These are phyloP conservation scores for Holtermannia corniformis DNA, from an alignment of 768 basidiomycete species.

Conservation along the genomic window DNA sequence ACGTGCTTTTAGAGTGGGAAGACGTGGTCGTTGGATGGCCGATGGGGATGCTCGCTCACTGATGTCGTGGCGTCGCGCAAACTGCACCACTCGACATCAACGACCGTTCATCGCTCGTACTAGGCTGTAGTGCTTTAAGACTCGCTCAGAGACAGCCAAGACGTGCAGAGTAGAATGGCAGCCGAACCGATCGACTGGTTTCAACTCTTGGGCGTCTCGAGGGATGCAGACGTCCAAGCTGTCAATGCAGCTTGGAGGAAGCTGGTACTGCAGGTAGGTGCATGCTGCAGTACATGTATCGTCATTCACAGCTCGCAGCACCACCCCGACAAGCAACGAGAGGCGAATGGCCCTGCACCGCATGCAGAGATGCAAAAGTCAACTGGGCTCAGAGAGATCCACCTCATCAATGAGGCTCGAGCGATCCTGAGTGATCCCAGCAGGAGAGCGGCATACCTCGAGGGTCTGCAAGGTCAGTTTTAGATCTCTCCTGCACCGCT, in stretches of 20 bases:
- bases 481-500: too few species aligned
- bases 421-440: constrained; percentile 16
- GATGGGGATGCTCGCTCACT: too few species aligned
- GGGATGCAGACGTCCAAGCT: neutral
- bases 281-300: constrained; percentile 2
- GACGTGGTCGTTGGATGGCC: too few species aligned
- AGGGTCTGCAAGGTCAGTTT: neutral
- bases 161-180: too few species aligned
- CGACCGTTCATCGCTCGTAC: too few species aligned
- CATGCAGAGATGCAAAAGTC: neutral
- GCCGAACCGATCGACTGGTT: too few species aligned
- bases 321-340: constrained; percentile 13
- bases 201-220: too few species aligned
- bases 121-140: too few species aligned
- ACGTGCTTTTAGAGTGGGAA: too few species aligned
- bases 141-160: too few species aligned
- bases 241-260: constrained; percentile 15
- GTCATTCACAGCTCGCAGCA: constrained; percentile 3
- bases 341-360: neutral
- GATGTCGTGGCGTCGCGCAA: too few species aligned
- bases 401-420: constrained; percentile 29
- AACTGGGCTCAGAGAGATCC: constrained; percentile 11
- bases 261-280: constrained; percentile 16
- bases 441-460: constrained; percentile 14
- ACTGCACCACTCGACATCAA: too few species aligned